Evolutionary conservation across 1,139 yeast genomes (phyloP).

Genomic region (Kodamaea arcana): DNA sequence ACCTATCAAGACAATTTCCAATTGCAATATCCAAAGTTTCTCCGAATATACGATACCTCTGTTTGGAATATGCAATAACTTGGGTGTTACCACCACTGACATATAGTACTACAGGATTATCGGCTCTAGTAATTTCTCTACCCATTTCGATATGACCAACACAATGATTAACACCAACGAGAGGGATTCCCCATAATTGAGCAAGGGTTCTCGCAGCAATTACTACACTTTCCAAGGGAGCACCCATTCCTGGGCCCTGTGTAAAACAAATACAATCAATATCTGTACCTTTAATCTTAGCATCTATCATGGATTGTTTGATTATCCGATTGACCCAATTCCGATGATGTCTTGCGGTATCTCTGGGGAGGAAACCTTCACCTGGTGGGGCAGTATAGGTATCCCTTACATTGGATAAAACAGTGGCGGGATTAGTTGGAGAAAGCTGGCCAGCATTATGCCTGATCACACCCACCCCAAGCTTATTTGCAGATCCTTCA

Average conservation of each 20-base stretch:
- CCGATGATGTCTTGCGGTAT: conserved; percentile 93
- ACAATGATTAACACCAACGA: conserved; percentile 95
- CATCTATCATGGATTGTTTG: conserved; percentile 60
- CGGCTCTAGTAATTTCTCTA: conserved; percentile 92
- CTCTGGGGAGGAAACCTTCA: conserved; percentile 93
- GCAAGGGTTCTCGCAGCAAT: conserved; percentile 86
- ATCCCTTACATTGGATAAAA: conserved; percentile 84
- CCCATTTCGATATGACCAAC: conserved; percentile 99
- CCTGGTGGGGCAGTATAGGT: conserved; percentile 97
- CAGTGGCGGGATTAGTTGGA: conserved; percentile 58
- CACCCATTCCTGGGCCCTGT: conserved; percentile 99
- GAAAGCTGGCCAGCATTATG: conserved; percentile 58
- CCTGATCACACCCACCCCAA: conserved; percentile 87
- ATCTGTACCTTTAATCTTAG: conserved; percentile 53
- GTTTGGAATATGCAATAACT: conserved; percentile 92
- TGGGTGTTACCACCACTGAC: conserved; percentile 99
- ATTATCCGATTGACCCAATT: conserved; percentile 90
- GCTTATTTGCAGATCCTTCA: conserved; percentile 95
- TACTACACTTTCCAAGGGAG: conserved; percentile 91
- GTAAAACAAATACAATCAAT: conserved; percentile 92
- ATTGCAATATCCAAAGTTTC: conserved; percentile 96
- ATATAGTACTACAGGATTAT: conserved; percentile 89
- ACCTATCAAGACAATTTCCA: conserved; percentile 93
- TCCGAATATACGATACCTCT: conserved; percentile 90
- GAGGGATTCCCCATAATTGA: conserved; percentile 75